Evolutionary conservation across 208 protist species (phyloP), one percentile per base, ranked within the genome.

Genomic region (Lotmaria passim): DNA sequence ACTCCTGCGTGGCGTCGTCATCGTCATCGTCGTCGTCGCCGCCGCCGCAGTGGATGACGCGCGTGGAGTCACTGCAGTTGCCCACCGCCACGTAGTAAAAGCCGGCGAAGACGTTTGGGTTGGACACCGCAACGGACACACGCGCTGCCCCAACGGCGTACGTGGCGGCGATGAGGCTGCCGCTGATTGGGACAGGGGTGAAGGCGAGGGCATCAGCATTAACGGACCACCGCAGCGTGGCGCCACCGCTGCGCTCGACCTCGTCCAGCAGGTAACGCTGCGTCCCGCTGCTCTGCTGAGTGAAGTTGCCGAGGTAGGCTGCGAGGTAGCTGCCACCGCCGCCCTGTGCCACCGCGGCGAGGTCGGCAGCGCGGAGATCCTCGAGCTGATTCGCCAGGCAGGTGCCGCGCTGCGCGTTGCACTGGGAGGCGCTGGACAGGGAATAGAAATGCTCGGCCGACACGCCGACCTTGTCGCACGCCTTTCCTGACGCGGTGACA

Each of bases 381-480:
- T 81, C 82, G 48, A 96, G 63, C 58, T 96, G 90, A 23, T 86
- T 65, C 1, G 36, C 75, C 41, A 90, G 33, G 67, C 90, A 93
- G 19, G 73, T 66, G 24, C 86, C 86, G 19, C 21, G 57, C 19
- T 33, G 21, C 52, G 69, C 47, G 17, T 38, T 26, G 75, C 90
- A 96, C 31, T 73, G 53, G 24, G 31, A 39, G 3, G 21, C 33
- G 24, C 69, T 56, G 51, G 61, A 55, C 64, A 79, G 46, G 17
- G 51, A 24, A 57, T 64, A 79, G 78, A 93, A 66, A 59, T 85
- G 62, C 75, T 85, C 73, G 53, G 77, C 26, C 53, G 83, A 58
- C 3, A 89, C 65, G 43, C 90, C 90, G 11, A 96, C 79, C 53
- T 83, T 86, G 58, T 92, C 76, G 64, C 86, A 96, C 24, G 75